Percentiles rank a stretch among this genome's conserved stretches.
Evolutionary conservation across 1,284 basidiomycete species (phyloP).

Genomic region (Malassezia nana): DNA sequence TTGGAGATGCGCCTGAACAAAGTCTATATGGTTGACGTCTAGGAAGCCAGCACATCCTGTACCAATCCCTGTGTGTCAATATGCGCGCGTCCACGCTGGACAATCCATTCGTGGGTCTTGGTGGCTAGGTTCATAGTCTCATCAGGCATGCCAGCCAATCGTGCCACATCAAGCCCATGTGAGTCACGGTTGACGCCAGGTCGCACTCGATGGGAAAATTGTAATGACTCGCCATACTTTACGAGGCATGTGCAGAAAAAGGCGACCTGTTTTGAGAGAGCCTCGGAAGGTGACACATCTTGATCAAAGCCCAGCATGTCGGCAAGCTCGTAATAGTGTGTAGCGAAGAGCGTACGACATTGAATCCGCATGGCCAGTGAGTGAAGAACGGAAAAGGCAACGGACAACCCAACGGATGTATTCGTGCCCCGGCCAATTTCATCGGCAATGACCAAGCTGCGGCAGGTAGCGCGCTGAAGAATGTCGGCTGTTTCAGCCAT

Average conservation of each 20-base stretch:
- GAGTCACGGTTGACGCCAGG: slow-evolving; percentile 82
- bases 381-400: slow-evolving; percentile 81
- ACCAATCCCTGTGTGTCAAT: slow-evolving; percentile 1
- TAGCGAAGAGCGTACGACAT: slow-evolving; percentile 82
- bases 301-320: slow-evolving; percentile 54
- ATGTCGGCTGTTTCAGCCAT: slow-evolving; percentile 53
- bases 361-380: slow-evolving; percentile 65
- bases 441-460: slow-evolving; percentile 39
- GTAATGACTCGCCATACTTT: slow-evolving; percentile 51
- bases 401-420: slow-evolving; percentile 77
- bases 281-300: background rate
- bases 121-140: slow-evolving; percentile 58
- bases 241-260: slow-evolving; percentile 68
- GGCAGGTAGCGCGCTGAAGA: slow-evolving; percentile 58
- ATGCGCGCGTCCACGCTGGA: background rate
- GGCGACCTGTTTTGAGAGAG: slow-evolving; percentile 51
- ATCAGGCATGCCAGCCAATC: slow-evolving; percentile 71
- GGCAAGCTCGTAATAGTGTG: slow-evolving; percentile 88
- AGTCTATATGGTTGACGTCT: slow-evolving; percentile 5
- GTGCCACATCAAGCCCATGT: slow-evolving; percentile 83
- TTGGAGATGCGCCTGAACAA: background rate
- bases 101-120: slow-evolving; percentile 22
- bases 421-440: slow-evolving; percentile 94
- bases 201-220: slow-evolving; percentile 70
- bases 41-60: background rate